A percentile compares a stretch with the other conserved stretches of the same genome.
phyloP scores from a whole-genome alignment of 495 filamentous ascomycete genomes.

The Penicillium arizonense region DNA sequence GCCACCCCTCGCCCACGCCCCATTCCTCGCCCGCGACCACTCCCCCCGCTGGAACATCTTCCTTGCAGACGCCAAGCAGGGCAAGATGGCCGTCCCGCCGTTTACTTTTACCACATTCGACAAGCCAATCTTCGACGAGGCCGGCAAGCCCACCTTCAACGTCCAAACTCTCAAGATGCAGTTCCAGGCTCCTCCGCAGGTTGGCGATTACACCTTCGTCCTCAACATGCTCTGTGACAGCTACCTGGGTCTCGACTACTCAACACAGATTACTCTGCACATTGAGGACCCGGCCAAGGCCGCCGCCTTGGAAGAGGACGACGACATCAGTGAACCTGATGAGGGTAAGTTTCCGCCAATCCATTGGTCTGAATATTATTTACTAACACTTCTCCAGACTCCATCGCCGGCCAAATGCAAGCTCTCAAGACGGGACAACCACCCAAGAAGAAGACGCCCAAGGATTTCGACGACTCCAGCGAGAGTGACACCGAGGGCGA shows the following conservation, averaged over 20 bases:
- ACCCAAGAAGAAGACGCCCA: constrained; percentile 57
- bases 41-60: constrained; percentile 91
- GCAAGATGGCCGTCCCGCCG: constrained; percentile 91
- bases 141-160: constrained; percentile 79
- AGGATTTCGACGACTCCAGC: constrained; percentile 57
- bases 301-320: constrained; percentile 67
- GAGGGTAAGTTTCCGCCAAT: constrained; percentile 65
- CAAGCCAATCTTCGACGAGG: constrained; percentile 72
- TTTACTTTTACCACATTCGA: constrained; percentile 90
- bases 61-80: constrained; percentile 88
- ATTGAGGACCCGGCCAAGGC: constrained; percentile 92
- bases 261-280: constrained; percentile 79
- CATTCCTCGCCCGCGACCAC: constrained; percentile 85
- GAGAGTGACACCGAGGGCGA: constrained; percentile 91
- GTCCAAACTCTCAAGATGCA: constrained; percentile 96
- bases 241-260: constrained; percentile 89
- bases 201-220: constrained; percentile 86
- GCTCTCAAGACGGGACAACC: constrained; percentile 72
- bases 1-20: constrained; percentile 82
- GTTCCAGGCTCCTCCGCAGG: constrained; percentile 92
- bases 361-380: neutral
- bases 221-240: constrained; percentile 92
- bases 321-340: constrained; percentile 96
- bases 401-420: constrained; percentile 92
- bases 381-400: constrained; percentile 59